phyloP scores from a whole-genome alignment of 345 rosid genomes.

The thale cress (Arabidopsis thaliana) region DNA sequence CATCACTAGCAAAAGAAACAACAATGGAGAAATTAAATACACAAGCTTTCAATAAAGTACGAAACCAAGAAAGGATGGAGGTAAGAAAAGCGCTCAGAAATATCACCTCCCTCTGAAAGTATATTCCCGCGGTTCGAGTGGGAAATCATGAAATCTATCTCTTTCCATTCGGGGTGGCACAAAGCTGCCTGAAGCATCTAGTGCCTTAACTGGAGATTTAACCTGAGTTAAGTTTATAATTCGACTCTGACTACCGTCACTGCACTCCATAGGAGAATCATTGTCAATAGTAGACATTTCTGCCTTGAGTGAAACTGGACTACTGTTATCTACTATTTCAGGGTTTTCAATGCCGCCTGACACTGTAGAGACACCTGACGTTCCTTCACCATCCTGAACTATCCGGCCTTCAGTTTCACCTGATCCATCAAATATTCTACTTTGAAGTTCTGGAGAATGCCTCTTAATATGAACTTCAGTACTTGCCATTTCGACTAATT shows the following conservation, averaged over 20 bases:
- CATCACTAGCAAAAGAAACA: constrained; percentile 52
- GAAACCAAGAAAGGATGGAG: constrained; percentile 3
- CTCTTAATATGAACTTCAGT: constrained; percentile 40
- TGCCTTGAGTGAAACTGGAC: constrained; percentile 47
- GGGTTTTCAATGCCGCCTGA: constrained; percentile 44
- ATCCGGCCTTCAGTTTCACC: constrained; percentile 42
- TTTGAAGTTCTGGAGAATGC: constrained; percentile 29
- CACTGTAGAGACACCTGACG: constrained; percentile 46
- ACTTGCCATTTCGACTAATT: constrained; percentile 42
- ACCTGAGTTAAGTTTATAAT: constrained; percentile 62
- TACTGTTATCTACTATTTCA: constrained; percentile 49
- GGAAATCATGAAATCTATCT: constrained; percentile 64
- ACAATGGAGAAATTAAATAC: constrained; percentile 26
- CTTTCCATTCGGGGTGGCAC: constrained; percentile 52
- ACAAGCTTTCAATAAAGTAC: constrained; percentile 6
- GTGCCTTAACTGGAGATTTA: constrained; percentile 51
- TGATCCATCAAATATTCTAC: constrained; percentile 39
- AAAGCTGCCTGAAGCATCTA: constrained; percentile 56
- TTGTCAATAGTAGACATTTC: constrained; percentile 51
- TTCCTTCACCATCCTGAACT: constrained; percentile 48
- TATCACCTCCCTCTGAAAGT: constrained; percentile 79
- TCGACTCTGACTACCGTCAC: constrained; percentile 62
- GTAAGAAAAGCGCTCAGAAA: constrained; percentile 32
- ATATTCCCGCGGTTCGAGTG: constrained; percentile 56
- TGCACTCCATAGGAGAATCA: constrained; percentile 51